phyloP scores from a whole-genome alignment of 2,329 filamentous ascomycete genomes.

The Pseudogymnoascus sp. region DNA sequence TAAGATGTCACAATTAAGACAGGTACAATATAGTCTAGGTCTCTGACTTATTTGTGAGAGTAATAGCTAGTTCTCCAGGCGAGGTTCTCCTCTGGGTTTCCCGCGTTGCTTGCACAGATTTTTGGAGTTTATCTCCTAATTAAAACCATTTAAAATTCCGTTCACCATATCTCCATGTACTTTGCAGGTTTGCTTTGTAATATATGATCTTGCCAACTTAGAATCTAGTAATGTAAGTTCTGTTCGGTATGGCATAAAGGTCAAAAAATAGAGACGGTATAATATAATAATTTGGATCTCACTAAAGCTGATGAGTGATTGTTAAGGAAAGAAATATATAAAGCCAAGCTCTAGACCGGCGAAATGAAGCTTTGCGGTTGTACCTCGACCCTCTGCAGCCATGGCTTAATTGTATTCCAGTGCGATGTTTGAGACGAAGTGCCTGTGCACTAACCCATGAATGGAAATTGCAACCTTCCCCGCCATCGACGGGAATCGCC shows the following conservation, averaged over 20 bases:
- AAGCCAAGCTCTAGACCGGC: not conserved
- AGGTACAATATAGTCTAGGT: not conserved
- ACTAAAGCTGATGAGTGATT: too few relatives aligned
- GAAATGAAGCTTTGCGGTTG: not conserved
- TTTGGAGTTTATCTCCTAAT: not conserved
- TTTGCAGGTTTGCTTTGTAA: not conserved
- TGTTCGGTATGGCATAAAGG: too few relatives aligned
- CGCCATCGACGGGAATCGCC: not conserved
- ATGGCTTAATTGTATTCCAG: not conserved
- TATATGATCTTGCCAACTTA: too few relatives aligned
- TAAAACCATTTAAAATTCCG: not conserved
- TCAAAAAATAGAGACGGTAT: too few relatives aligned
- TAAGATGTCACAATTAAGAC: not conserved
- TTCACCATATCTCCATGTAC: not conserved
- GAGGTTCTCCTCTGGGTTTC: too few relatives aligned
- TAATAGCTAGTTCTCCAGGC: not conserved
- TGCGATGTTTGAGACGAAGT: not conserved
- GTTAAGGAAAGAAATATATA: too few relatives aligned
- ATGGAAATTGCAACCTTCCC: constrained; percentile 3
- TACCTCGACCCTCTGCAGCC: not conserved
- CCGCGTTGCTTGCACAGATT: too few relatives aligned
- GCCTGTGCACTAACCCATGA: not conserved
- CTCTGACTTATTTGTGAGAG: not conserved
- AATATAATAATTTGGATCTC: too few relatives aligned
- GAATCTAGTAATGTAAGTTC: too few relatives aligned